Evolutionary conservation across 305 asterid genomes (phyloP).

Genomic region (Fraxinus nigra): DNA sequence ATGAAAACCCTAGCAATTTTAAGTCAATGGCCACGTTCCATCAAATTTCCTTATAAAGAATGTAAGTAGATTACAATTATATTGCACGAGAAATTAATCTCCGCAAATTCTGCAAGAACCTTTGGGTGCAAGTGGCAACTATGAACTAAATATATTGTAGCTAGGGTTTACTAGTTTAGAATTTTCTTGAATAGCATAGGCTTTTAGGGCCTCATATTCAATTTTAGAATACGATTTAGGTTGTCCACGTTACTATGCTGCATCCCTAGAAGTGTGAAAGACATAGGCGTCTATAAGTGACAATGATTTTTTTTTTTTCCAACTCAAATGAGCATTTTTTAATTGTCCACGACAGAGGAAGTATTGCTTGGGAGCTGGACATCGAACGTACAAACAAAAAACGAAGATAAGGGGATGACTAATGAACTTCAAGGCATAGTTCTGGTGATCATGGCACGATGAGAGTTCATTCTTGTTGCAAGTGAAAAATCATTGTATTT

Average conservation of each 20-base stretch:
- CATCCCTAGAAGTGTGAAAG: conserved; percentile 1
- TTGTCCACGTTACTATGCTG: conserved; percentile 3
- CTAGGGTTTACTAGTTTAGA: conserved; percentile 9
- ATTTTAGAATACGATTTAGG: background rate
- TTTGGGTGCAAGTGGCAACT: conserved; percentile 35
- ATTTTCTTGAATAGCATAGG: background rate
- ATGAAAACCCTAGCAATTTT: conserved; percentile 20
- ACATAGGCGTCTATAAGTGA: background rate
- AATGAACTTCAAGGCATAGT: background rate
- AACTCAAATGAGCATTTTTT: too few relatives aligned
- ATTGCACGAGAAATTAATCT: conserved; percentile 21
- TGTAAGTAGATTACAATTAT: background rate
- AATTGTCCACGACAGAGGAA: too few relatives aligned
- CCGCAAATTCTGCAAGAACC: conserved; percentile 50
- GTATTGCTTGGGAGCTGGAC: too few relatives aligned
- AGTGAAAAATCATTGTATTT: background rate
- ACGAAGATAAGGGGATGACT: too few relatives aligned
- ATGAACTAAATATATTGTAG: conserved; percentile 17
- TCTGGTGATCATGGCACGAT: background rate
- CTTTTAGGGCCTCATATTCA: background rate
- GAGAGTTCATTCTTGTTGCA: background rate
- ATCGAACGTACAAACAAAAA: background rate
- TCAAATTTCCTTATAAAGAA: conserved; percentile 33
- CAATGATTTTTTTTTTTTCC: background rate
- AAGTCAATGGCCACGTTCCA: conserved; percentile 42